phyloP scores from a whole-genome alignment of 1,284 basidiomycete species.

The Leccinum cinnamomeum region DNA sequence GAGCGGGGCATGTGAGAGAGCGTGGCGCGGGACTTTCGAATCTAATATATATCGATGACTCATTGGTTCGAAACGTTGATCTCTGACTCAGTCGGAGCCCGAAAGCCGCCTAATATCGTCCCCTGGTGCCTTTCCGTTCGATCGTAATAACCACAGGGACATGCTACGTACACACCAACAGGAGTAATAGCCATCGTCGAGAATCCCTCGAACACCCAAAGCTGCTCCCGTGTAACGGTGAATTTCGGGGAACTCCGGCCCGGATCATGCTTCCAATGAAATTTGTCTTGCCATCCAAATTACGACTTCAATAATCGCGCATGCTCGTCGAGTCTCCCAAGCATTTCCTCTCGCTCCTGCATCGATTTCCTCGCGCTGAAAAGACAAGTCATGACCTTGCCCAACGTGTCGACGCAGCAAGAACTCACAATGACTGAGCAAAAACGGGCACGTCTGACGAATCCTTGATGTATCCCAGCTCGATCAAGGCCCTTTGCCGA shows the following conservation, averaged over 20 bases:
- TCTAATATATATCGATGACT: not conserved
- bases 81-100: no score
- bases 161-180: no score
- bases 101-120: no score
- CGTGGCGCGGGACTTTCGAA: not conserved
- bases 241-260: no score
- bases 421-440: conserved; percentile 61
- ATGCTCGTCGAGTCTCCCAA: conserved; percentile 43
- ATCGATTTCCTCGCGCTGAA: conserved; percentile 42
- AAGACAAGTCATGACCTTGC: conserved; percentile 4
- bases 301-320: conserved; percentile 13
- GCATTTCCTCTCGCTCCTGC: conserved; percentile 45
- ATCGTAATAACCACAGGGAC: no score
- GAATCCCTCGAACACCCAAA: no score
- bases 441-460: conserved; percentile 53
- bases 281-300: no score
- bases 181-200: no score
- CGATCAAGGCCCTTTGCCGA: conserved; percentile 59
- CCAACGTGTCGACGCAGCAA: not conserved
- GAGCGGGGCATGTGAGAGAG: conserved; percentile 18
- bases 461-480: conserved; percentile 54
- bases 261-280: no score
- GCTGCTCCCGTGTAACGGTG: no score
- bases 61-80: no score
- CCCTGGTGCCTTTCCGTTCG: no score